These are phyloP conservation scores for Starmerella bombi DNA, from an alignment of 805 yeast genomes.

Conservation along the genomic window DNA sequence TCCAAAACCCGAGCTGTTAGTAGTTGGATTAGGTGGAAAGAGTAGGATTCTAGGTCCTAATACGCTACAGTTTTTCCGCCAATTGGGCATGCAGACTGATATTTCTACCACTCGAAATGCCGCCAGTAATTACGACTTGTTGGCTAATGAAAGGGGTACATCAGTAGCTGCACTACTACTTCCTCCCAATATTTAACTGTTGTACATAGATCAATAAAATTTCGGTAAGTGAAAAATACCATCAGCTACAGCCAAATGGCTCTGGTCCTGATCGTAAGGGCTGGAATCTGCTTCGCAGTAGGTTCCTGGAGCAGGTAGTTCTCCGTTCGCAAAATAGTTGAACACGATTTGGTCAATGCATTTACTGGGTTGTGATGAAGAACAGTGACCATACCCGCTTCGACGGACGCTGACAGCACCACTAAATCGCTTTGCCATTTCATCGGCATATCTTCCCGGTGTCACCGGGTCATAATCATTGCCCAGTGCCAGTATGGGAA, in stretches of 20 bases:
- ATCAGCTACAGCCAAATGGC: too few relatives aligned
- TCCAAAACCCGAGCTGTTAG: slow-evolving; percentile 67
- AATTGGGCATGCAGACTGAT: slow-evolving; percentile 58
- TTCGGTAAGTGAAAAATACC: too few relatives aligned
- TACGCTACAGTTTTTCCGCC: slow-evolving; percentile 37
- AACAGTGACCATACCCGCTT: slow-evolving; percentile 20
- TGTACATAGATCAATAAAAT: too few relatives aligned
- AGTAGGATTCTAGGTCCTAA: slow-evolving; percentile 50
- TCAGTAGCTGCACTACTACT: slow-evolving; percentile 61
- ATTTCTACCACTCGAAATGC: slow-evolving; percentile 50
- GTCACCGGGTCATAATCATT: slow-evolving; percentile 22
- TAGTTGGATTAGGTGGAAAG: slow-evolving; percentile 52
- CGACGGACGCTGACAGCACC: slow-evolving; percentile 16
- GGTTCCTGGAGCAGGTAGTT: slow-evolving; percentile 13
- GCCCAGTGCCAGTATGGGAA: slow-evolving; percentile 16
- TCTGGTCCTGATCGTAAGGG: too few relatives aligned
- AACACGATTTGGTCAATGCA: slow-evolving; percentile 11
- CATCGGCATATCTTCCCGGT: slow-evolving; percentile 18
- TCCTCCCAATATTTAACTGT: slow-evolving; percentile 42
- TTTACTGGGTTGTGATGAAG: slow-evolving; percentile 19
- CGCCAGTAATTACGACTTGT: slow-evolving; percentile 55
- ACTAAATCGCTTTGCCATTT: slow-evolving; percentile 12
- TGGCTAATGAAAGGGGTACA: slow-evolving; percentile 58
- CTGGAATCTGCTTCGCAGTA: slow-evolving; percentile 10
- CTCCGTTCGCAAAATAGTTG: slow-evolving; percentile 14